Percentiles rank a stretch among this genome's conserved stretches.
Evolutionary conservation across 495 filamentous ascomycete genomes (phyloP).

Genomic region (Penicillium tannophilum): DNA sequence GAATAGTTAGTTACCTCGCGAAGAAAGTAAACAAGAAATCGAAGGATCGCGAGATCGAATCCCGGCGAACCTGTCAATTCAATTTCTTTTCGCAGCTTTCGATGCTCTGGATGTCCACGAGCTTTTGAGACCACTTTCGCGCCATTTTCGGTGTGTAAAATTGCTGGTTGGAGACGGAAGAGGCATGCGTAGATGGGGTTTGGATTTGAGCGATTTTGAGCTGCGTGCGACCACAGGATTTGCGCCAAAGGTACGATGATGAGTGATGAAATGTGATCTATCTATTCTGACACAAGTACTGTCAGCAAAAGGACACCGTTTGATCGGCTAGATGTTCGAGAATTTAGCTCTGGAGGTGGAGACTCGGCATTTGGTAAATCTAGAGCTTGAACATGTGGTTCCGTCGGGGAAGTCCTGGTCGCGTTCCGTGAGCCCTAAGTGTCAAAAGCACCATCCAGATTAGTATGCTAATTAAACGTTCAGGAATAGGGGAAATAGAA

Average conservation of each 20-base stretch:
- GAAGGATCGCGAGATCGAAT: too few relatives aligned
- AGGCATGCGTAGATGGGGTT: neutral
- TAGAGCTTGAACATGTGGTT: neutral
- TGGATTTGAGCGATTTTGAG: neutral
- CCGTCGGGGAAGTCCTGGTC: neutral
- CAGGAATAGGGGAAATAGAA: neutral
- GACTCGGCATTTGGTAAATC: neutral
- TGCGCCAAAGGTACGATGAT: neutral
- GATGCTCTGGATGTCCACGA: too few relatives aligned
- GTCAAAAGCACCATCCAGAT: neutral
- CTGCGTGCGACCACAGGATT: neutral
- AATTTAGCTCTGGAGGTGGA: neutral
- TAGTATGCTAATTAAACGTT: neutral
- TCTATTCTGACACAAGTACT: neutral
- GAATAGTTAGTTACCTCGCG: too few relatives aligned
- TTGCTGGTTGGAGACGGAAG: too few relatives aligned
- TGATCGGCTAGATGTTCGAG: neutral
- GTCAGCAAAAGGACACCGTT: neutral
- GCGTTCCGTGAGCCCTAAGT: neutral
- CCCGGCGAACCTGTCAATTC: too few relatives aligned
- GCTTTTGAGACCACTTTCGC: too few relatives aligned
- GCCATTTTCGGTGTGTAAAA: too few relatives aligned
- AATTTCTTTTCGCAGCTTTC: too few relatives aligned
- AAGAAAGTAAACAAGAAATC: too few relatives aligned
- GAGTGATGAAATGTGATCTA: neutral